These are phyloP conservation scores for Liquidambar formosana DNA, from an alignment of 164 flowering plant genomes.

Conservation along the genomic window DNA sequence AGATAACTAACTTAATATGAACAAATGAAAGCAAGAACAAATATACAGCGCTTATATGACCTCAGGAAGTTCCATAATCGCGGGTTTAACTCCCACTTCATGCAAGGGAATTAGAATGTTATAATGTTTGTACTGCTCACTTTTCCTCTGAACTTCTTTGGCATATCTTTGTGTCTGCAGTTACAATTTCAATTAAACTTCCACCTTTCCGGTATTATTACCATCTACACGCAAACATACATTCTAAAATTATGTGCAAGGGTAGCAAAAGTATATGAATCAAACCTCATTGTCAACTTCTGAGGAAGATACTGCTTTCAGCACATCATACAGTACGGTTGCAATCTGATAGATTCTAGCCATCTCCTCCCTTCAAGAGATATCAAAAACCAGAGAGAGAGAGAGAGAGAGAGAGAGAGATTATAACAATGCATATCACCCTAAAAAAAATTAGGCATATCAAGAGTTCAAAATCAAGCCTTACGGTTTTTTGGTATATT, in stretches of 20 bases:
- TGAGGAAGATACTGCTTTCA: slow-evolving; percentile 54
- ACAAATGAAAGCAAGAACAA: slow-evolving; percentile 3
- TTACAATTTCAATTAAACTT: no score
- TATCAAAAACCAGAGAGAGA: slow-evolving; percentile 7
- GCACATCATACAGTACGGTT: slow-evolving; percentile 80
- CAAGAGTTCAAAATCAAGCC: slow-evolving; percentile 16
- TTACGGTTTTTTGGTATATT: slow-evolving; percentile 75
- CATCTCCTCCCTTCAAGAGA: slow-evolving; percentile 81
- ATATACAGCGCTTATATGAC: slow-evolving; percentile 35
- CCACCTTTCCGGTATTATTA: background rate
- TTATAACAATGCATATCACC: no score
- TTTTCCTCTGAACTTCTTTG: slow-evolving; percentile 67
- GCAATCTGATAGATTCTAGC: slow-evolving; percentile 88
- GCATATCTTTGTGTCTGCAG: slow-evolving; percentile 71
- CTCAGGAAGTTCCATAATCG: slow-evolving; percentile 96
- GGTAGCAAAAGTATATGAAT: background rate
- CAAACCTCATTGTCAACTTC: slow-evolving; percentile 73
- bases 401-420: background rate
- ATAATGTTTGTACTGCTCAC: slow-evolving; percentile 64
- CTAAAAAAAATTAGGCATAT: background rate
- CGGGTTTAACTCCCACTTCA: slow-evolving; percentile 69
- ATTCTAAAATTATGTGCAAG: background rate
- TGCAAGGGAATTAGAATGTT: slow-evolving; percentile 91
- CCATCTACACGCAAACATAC: slow-evolving; percentile 5
- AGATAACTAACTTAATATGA: background rate